These are phyloP conservation scores for Pterothamnion heteromorphum DNA, from an alignment of 31 red algal species.

Conservation along the genomic window DNA sequence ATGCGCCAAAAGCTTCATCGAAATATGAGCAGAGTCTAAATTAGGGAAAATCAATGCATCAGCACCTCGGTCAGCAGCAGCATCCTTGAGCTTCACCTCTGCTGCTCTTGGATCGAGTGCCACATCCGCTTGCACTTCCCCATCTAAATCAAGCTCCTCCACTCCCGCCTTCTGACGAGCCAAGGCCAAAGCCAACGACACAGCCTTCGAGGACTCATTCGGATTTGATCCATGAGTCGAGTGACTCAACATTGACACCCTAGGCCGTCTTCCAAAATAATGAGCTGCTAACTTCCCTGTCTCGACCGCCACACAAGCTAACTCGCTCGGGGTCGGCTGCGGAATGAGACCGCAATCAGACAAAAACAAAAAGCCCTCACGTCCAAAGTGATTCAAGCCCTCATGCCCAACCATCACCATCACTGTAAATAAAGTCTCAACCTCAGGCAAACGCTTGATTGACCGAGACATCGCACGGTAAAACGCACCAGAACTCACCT, in stretches of 20 bases:
- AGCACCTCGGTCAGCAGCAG: no score
- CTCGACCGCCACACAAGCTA: not conserved
- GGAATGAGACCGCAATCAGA: not conserved
- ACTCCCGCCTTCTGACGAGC: not conserved
- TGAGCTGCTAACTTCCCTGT: not conserved
- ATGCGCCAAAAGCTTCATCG: not conserved
- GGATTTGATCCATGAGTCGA: not conserved
- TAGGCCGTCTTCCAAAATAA: not conserved
- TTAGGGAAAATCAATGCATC: not conserved
- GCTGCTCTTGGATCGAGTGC: not conserved
- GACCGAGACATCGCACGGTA: not conserved
- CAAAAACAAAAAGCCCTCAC: not conserved
- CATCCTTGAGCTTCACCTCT: not conserved
- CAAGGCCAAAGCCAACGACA: not conserved
- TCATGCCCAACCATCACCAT: not conserved
- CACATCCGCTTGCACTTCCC: not conserved
- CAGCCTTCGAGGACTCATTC: not conserved
- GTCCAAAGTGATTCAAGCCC: not conserved
- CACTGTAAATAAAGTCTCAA: not conserved
- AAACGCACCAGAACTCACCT: not conserved
- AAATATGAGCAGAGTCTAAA: conserved; percentile 14
- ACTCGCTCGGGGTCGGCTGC: not conserved
- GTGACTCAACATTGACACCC: conserved; percentile 1
- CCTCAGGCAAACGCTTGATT: not conserved
- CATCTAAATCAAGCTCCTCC: not conserved